Base-by-base conservation (phyloP, 179 eudicot species). In the Camellia oleifera region DNA sequence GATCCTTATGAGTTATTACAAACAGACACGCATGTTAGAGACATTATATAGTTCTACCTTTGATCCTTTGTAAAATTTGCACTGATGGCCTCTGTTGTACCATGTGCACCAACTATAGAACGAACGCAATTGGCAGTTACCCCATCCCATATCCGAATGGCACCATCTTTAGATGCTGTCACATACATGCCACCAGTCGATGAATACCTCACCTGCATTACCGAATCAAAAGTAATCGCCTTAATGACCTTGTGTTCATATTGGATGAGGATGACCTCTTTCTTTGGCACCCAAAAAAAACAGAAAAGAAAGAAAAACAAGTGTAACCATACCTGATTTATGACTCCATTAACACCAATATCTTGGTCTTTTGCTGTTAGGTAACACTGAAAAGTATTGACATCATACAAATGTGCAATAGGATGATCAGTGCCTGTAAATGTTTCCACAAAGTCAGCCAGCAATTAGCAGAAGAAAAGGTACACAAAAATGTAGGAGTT, bases 111-210 rank as follows among this genome's bases (percentile, higher is more conserved):
- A 72, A 79, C 73, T 73, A 93, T 84, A 40, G 89, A 78, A 66
- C 97, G 92, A n/a, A 91, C 94, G 78, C 93, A 90, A 74, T 84
- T 87, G 80, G 91, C 91, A 77, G 88, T 93, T 48, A 90, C 90
- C 76, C 97, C 97, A 82, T 93, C 95, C 97, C 97, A 93, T 81
- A 93, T 67, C 79, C 95, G 83, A 81, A 93, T 87, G 71, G 91
- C 90, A 79, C 97, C 97, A 83, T 93, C 97, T 90, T 93, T 93
- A 46, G 95, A 93, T 68, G 95, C 97, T 40, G 97, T 93, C 77
- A 87, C 95, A 81, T 93, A 93, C 92, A 93, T 89, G 81, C 87
- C 92, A 13, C 97, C 97, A 52, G 85, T 90, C 32, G 89, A 80
- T 44, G 97, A 93, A 84, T 93, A 93, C 76, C 97, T 89, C 72